Base-by-base conservation (phyloP, 768 basidiomycete genomes). In the Steccherinum ochraceum region DNA sequence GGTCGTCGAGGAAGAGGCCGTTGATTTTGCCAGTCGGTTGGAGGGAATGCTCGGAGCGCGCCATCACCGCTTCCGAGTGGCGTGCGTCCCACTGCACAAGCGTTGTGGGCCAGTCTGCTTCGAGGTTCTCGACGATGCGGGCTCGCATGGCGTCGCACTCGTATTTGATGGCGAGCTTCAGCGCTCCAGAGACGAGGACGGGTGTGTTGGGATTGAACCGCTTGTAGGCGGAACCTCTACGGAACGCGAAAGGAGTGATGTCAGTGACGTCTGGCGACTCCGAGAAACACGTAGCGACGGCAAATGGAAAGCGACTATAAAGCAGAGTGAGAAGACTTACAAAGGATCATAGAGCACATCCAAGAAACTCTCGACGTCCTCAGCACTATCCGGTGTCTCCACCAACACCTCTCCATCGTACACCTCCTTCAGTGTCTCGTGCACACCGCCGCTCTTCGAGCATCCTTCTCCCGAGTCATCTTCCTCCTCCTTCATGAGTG, bases 121-220 rank as follows among this genome's bases (percentile, higher is more conserved):
- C 60, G 50, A 69, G 52, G 51, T 62, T 61, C 44, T 62, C 52
- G 49, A 66, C 57, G 53, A 70, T 60, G 23, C 67, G 63, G 10
- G 61, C 51, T 20, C 64, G 59, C 18, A 70, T 58, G 13, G 63
- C 52, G 40, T 67, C 65, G 58, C 66, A 65, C 45, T 68, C 63
- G 58, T 70, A 70, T 50, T 70, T 70, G 52, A 57, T 64, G 12
- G 68, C 63, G 48, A 70, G 60, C 52, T 63, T 61, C 44, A 70
- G 62, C 13, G 60, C 58, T 42, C 62, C 64, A 24, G 62, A 57
- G 25, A 68, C 62, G 47, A 58, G 60, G 13, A 67, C 59, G 16
- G 67, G 64, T 4, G 66, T 66, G 46, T 64, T 56, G 2, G 67
- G 67, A 46, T 65, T 55, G 59, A 63, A 63, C 1, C 64, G 62